Evolutionary conservation across 2,329 filamentous ascomycete genomes (phyloP).

Genomic region (Beauveria pseudobassiana): DNA sequence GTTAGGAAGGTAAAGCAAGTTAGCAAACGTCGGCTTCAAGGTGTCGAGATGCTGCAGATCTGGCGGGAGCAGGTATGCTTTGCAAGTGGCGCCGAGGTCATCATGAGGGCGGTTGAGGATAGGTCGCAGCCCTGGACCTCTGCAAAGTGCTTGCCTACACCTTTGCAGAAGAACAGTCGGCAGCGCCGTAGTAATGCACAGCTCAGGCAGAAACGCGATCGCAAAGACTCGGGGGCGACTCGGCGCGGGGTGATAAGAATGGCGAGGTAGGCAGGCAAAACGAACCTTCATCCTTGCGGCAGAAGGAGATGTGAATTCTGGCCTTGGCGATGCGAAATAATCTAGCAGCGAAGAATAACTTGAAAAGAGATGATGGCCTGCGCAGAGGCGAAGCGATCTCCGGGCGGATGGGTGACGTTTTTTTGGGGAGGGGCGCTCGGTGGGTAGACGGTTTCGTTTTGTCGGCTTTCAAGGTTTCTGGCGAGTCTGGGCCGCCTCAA

Average conservation of each 20-base stretch:
- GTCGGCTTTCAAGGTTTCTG: background rate
- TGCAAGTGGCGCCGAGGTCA: background rate
- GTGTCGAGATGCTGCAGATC: background rate
- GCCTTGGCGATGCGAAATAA: background rate
- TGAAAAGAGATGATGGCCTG: background rate
- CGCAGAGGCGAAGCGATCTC: background rate
- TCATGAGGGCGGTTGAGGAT: background rate
- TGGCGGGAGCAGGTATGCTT: background rate
- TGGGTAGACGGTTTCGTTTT: background rate
- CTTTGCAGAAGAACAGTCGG: background rate
- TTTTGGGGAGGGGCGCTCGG: background rate
- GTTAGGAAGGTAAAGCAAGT: conserved; percentile 34
- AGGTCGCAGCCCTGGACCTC: background rate
- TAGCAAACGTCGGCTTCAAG: conserved; percentile 23
- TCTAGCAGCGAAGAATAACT: background rate
- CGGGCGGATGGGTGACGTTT: background rate
- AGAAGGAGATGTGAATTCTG: background rate
- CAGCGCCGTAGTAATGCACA: background rate
- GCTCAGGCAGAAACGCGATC: background rate
- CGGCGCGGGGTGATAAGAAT: background rate
- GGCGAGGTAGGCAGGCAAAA: background rate
- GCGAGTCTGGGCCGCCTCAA: background rate
- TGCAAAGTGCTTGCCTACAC: background rate
- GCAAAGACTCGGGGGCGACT: background rate
- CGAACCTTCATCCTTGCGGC: conserved; percentile 5